A percentile compares a stretch with the other conserved stretches of the same genome.
phyloP scores from a whole-genome alignment of 176 grass and related monocot genomes.

The Thinopyrum elongatum region DNA sequence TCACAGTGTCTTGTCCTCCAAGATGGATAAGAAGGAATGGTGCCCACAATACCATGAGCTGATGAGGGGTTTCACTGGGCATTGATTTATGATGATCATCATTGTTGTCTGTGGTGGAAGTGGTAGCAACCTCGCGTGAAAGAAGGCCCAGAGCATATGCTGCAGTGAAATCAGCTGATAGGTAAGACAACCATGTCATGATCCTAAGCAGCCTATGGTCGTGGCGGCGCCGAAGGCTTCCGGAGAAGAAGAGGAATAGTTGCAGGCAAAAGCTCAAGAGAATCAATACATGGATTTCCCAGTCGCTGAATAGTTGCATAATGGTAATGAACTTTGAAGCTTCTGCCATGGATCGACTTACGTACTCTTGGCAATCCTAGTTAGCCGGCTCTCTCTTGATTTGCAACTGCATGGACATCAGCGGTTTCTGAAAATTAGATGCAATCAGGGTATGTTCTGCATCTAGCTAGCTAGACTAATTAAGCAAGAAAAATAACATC shows the following conservation, averaged over 20 bases:
- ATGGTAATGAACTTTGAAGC: background rate
- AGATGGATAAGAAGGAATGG: slow-evolving; percentile 4
- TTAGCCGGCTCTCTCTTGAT: background rate
- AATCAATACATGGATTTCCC: background rate
- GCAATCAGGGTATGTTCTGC: background rate
- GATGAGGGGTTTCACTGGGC: background rate
- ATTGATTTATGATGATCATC: background rate
- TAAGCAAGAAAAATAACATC: background rate
- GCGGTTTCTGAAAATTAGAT: background rate
- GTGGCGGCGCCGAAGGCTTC: background rate
- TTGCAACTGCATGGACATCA: background rate
- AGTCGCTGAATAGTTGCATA: background rate
- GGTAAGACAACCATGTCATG: background rate
- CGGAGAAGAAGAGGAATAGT: background rate
- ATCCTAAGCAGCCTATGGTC: background rate
- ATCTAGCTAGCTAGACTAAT: background rate
- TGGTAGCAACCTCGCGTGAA: background rate
- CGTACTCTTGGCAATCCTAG: background rate
- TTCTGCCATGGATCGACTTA: background rate
- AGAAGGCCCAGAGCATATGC: background rate
- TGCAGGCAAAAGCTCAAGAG: background rate
- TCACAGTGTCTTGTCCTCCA: slow-evolving; percentile 7
- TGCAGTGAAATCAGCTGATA: background rate
- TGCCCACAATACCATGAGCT: background rate
- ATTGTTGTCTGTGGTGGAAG: background rate